Base-by-base conservation (phyloP, 2,329 filamentous ascomycete genomes). In the Ploettnerulaceae sp. region DNA sequence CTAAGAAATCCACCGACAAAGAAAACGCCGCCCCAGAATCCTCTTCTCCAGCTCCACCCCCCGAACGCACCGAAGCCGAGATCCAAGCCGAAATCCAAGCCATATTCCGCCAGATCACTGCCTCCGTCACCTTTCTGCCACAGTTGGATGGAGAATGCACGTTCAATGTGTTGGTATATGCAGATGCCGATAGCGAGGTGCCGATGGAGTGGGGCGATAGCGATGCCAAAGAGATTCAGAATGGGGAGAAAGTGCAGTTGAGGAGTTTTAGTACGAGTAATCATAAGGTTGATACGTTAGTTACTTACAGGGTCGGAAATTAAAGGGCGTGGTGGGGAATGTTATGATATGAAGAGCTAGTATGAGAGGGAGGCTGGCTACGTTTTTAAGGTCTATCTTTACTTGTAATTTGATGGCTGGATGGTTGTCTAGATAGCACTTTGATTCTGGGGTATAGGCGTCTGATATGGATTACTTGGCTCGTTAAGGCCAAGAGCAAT, bases 121-220 rank as follows among this genome's bases (percentile, higher is more conserved):
- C 93, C 1, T 95, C 89, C 0, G 93, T 98, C 45, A 97, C 93
- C 0, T 98, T 98, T 66, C 73, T 98, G 9, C 93, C 93, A 0
- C 90, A 97, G 71, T 79, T 98, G 5, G 82, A 88, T 52, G 90
- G 90, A 31, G 87, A 95, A 66, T 98, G 91, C 74, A 97, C 93
- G 8, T 98, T 98, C 75, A 98, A 98, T 63, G 91, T 98, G 37
- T 77, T 98, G 31, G 93, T 98, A 3, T 98, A 98, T 65, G 93
- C 93, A 42, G 91, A 98, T 65, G 90, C 90, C 14, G 90, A 97
- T 68, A 93, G 86, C 48, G 91, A 97, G 37, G 93, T 98, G 11
- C 93, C 93, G 3, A 84, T 98, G 48, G 93, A 98, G 67, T 98
- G 93, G 93, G 93, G 93, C 36, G 93, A 98, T 70, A 95, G 89